Conservation (phyloP, 2,329 filamentous ascomycete genomes). For the Apiospora pterosperma region DNA sequence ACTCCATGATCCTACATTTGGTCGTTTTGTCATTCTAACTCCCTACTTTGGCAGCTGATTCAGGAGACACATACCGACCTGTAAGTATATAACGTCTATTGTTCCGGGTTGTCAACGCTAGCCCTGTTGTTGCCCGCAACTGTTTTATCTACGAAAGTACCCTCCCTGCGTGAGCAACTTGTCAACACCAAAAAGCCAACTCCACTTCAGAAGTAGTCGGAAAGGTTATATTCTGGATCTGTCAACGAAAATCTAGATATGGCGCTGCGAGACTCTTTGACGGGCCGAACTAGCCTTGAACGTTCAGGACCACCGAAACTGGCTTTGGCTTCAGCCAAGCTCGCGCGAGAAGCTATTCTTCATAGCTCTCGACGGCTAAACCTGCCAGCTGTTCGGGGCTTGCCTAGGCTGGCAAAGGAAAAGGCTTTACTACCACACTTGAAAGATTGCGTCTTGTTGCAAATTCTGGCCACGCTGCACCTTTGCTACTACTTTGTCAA, state of each 20-base stretch:
- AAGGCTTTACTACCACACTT: background rate
- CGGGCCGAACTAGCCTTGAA: background rate
- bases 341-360: background rate
- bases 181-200: constrained; percentile 2
- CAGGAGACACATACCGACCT: constrained; percentile 57
- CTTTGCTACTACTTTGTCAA: background rate
- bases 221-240: constrained; percentile 6
- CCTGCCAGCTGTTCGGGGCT: background rate
- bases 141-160: constrained; percentile 2
- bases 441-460: background rate
- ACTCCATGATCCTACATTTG: constrained; percentile 16
- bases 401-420: background rate
- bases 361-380: background rate
- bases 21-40: constrained; percentile 10
- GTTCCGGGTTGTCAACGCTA: background rate
- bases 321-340: background rate
- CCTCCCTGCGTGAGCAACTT: constrained; percentile 2
- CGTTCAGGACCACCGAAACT: background rate
- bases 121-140: constrained; percentile 7
- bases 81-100: constrained; percentile 25
- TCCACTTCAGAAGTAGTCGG: background rate
- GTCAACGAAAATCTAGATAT: background rate
- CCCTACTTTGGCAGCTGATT: constrained; percentile 11
- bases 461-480: background rate
- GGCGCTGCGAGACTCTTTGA: background rate